A percentile compares a stretch with the other conserved stretches of the same genome.
These are phyloP conservation scores for Pachysandra terminalis DNA, from an alignment of 164 flowering plant species.

Conservation along the genomic window DNA sequence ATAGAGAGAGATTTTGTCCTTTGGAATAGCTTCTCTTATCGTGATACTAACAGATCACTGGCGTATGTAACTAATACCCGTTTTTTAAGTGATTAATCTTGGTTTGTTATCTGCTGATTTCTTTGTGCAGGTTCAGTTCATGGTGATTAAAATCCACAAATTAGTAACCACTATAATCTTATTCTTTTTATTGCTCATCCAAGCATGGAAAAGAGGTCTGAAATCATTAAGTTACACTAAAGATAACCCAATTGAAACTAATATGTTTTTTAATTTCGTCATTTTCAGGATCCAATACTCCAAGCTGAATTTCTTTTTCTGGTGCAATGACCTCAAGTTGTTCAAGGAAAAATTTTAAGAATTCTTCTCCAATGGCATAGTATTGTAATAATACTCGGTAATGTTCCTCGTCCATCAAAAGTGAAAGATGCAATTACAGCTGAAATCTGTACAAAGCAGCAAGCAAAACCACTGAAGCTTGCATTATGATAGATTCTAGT, in stretches of 20 bases:
- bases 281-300: not conserved
- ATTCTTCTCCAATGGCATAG: not conserved
- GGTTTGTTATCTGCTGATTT: not conserved
- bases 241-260: not conserved
- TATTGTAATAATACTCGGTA: not conserved
- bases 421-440: not conserved
- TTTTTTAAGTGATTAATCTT: not conserved
- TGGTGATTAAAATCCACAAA: not conserved
- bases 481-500: not conserved
- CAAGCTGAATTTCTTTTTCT: too few species aligned
- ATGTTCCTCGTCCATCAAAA: not conserved
- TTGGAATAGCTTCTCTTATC: not conserved
- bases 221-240: not conserved
- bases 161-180: not conserved
- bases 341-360: not conserved
- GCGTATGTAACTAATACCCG: too few species aligned
- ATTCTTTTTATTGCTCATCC: not conserved
- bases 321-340: too few species aligned
- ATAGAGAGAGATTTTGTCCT: too few species aligned
- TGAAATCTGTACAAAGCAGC: not conserved
- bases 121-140: not conserved
- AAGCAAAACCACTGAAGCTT: slow-evolving; percentile 10
- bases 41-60: not conserved
- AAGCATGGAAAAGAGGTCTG: not conserved
- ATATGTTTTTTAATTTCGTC: not conserved